Evolutionary conservation across 108 stramenopile species (phyloP).

Genomic region (Nannochloropsis gaditana): DNA sequence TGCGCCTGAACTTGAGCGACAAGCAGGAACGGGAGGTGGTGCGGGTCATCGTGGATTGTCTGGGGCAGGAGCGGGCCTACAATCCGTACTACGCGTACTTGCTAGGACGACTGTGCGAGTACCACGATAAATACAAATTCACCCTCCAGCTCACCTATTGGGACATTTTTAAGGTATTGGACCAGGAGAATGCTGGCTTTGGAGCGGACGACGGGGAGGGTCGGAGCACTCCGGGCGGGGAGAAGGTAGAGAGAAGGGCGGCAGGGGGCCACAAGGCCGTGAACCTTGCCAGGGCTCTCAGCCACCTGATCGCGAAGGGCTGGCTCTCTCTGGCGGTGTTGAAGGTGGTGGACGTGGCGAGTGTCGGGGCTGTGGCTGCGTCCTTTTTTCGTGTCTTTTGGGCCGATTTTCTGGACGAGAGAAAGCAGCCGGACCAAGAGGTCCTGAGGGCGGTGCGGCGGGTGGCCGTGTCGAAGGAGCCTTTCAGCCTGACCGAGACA

Average conservation of each 20-base stretch:
- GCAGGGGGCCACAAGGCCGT: slow-evolving; percentile 53
- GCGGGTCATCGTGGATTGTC: slow-evolving; percentile 84
- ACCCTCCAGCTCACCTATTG: slow-evolving; percentile 86
- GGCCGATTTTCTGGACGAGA: neutral
- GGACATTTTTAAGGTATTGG: slow-evolving; percentile 86
- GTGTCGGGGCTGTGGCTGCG: neutral
- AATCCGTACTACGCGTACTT: slow-evolving; percentile 88
- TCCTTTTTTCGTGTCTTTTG: neutral
- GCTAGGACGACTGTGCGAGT: slow-evolving; percentile 73
- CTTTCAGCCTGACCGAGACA: neutral
- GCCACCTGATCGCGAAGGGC: slow-evolving; percentile 66
- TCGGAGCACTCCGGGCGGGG: neutral
- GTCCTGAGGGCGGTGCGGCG: slow-evolving; percentile 9
- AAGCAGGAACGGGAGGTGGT: slow-evolving; percentile 78
- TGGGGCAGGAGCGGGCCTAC: slow-evolving; percentile 77
- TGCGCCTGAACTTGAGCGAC: slow-evolving; percentile 70
- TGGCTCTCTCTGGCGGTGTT: slow-evolving; percentile 46
- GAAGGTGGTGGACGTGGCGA: slow-evolving; percentile 29
- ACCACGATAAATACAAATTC: slow-evolving; percentile 69
- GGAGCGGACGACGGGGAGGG: neutral
- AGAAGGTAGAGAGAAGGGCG: neutral
- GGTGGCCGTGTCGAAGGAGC: neutral
- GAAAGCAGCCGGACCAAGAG: neutral
- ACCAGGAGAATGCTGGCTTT: slow-evolving; percentile 62
- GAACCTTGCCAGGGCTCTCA: slow-evolving; percentile 78